Evolutionary conservation across 257 asterid species (phyloP).

Genomic region (Capsicum baccatum): DNA sequence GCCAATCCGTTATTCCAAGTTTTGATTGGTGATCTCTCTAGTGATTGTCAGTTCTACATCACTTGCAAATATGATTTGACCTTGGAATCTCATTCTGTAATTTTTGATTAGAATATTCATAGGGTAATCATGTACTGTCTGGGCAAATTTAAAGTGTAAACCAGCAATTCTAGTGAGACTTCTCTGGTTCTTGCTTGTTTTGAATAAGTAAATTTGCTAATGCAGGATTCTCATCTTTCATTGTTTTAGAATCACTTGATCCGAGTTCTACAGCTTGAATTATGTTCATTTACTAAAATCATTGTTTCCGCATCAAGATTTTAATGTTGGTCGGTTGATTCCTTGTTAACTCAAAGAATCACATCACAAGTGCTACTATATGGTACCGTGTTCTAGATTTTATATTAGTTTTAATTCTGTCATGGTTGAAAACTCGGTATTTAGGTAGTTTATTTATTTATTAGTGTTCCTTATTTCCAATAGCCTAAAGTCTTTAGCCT

Average conservation of each 20-base stretch:
- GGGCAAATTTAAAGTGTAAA: neutral
- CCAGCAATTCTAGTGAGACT: neutral
- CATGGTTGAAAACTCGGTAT: neutral
- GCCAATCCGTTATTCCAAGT: neutral
- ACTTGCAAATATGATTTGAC: neutral
- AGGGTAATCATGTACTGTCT: neutral
- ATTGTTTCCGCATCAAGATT: conserved; percentile 5
- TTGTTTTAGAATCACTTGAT: neutral
- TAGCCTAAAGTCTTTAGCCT: neutral
- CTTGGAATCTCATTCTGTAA: neutral
- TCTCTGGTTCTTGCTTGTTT: neutral
- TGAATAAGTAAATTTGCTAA: neutral
- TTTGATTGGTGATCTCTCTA: neutral
- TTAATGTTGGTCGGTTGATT: neutral
- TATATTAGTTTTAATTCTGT: conserved; percentile 1
- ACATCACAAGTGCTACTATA: conserved; percentile 8
- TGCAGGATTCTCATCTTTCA: neutral
- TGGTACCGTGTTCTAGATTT: conserved; percentile 16
- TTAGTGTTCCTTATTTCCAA: neutral
- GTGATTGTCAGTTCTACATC: neutral
- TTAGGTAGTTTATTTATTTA: neutral
- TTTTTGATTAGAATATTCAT: neutral
- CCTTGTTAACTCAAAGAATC: neutral
- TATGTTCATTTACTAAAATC: neutral
- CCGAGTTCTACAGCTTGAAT: neutral